Base-by-base conservation (phyloP, 805 yeast species). In the Starmerella riodocensis region DNA sequence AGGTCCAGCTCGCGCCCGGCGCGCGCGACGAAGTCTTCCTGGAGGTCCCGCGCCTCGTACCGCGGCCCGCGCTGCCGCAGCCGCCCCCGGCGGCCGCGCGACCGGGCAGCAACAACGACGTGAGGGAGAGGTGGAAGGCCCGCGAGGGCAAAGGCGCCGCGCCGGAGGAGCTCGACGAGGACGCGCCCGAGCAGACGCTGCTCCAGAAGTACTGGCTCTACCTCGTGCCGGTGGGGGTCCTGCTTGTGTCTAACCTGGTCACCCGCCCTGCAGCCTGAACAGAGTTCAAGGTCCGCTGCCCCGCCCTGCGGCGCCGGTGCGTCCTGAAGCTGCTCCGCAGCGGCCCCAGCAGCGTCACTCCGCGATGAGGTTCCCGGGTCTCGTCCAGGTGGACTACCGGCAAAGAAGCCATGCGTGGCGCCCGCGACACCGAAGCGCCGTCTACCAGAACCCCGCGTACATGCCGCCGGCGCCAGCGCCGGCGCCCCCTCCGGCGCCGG, bases 151-250 rank as follows among this genome's bases (percentile, higher is more conserved):
- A 27, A 24, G 21, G 20, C 28, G 21, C 18, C n/a, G 23, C 32
- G 9, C 27, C 70, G 78, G 67, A 21, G 17, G 34, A 24, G 14
- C 21, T 5, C 7, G 34, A 25, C 12, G 33, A 33, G 3, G 43
- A 37, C 11, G 45, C 29, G 31, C 22, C 21, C 1, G 45, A 44
- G 18, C 24, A 37, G 40, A 32, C 47, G 17, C 40, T 48, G 25
- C 16, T 47, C 22, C 37, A 37, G 32, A 44, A 45, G 20, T 40
- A 49, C 38, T 49, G 52, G 52, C 30, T 35, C n/a, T 45, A 37
- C 34, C 1, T 44, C 16, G 19, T 41, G 3, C 49, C 46, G 1
- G 19, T 37, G 12, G 49, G 20, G 7, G 16, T 46, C 13, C 11
- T 46, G 7, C 9, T 41, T 6, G 13, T 34, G 14, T 12, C 33